Evolutionary conservation across 192 early-diverging fungal genomes (phyloP).

Genomic region (Podila minutissima): DNA sequence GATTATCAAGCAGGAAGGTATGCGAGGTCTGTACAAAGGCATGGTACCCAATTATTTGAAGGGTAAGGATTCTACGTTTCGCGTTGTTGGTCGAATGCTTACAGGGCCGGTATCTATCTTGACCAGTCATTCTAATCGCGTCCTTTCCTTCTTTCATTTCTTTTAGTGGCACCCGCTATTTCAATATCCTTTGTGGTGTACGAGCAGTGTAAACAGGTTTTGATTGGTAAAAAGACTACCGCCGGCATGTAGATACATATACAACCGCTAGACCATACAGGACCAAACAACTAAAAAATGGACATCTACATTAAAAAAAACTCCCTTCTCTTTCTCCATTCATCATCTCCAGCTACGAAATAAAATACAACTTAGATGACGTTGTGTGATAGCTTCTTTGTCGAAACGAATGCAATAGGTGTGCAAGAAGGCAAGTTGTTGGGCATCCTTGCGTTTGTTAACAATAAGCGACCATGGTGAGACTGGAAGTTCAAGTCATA

Average conservation of each 20-base stretch:
- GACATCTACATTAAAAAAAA: conserved; percentile 2
- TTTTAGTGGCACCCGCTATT: conserved; percentile 76
- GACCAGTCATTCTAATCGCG: neutral
- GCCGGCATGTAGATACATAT: conserved; percentile 37
- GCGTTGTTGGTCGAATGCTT: neutral
- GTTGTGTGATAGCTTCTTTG: too few species aligned
- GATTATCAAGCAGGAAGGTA: conserved; percentile 67
- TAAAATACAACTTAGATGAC: too few species aligned
- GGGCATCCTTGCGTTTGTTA: too few species aligned
- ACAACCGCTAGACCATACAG: conserved; percentile 3
- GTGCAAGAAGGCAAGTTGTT: too few species aligned
- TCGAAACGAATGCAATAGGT: too few species aligned
- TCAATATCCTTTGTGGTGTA: conserved; percentile 87
- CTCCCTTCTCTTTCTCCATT: neutral
- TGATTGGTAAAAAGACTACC: conserved; percentile 56
- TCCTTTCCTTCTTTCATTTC: neutral
- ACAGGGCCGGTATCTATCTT: neutral
- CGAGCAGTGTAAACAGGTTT: conserved; percentile 77
- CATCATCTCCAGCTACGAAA: neutral
- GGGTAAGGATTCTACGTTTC: conserved; percentile 20
- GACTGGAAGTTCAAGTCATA: too few species aligned
- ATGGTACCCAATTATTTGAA: conserved; percentile 87
- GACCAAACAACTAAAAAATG: conserved; percentile 7
- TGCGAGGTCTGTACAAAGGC: conserved; percentile 78
- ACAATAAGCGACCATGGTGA: too few species aligned